Evolutionary conservation across 2,329 filamentous ascomycete genomes (phyloP).

Genomic region (Trichothecium sympodiale): DNA sequence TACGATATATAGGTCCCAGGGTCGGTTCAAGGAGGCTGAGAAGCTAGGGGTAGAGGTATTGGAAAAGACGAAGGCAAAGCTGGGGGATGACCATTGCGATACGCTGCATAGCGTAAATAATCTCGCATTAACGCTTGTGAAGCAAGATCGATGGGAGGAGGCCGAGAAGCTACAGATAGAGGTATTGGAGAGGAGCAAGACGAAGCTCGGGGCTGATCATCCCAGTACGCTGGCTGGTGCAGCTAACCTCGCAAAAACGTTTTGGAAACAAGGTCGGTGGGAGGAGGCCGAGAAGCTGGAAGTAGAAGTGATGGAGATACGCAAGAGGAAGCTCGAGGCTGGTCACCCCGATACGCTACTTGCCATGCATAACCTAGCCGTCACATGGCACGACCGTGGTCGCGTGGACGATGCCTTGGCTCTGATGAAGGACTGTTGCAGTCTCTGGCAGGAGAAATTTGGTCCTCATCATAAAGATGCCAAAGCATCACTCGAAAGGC

Average conservation of each 20-base stretch:
- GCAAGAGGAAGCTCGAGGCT: constrained; percentile 6
- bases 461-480: too few relatives aligned
- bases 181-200: constrained; percentile 7
- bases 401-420: too few relatives aligned
- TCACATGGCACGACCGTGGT: too few relatives aligned
- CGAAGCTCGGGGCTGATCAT: constrained; percentile 5
- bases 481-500: too few relatives aligned
- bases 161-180: constrained; percentile 4
- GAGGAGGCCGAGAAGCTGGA: constrained; percentile 7
- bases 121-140: constrained; percentile 1
- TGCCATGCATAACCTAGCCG: too few relatives aligned
- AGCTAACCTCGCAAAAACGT: constrained; percentile 4
- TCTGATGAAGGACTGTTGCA: too few relatives aligned
- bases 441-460: too few relatives aligned
- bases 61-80: too few relatives aligned
- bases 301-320: constrained; percentile 7
- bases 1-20: too few relatives aligned
- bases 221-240: neutral
- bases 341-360: too few relatives aligned
- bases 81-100: constrained; percentile 3
- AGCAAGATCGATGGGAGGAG: constrained; percentile 6
- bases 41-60: too few relatives aligned
- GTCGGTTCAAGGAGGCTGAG: too few relatives aligned
- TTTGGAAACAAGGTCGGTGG: constrained; percentile 2
- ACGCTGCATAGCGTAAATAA: neutral